phyloP scores from a whole-genome alignment of 257 asterid species.

The Solanum pinnatisectum region DNA sequence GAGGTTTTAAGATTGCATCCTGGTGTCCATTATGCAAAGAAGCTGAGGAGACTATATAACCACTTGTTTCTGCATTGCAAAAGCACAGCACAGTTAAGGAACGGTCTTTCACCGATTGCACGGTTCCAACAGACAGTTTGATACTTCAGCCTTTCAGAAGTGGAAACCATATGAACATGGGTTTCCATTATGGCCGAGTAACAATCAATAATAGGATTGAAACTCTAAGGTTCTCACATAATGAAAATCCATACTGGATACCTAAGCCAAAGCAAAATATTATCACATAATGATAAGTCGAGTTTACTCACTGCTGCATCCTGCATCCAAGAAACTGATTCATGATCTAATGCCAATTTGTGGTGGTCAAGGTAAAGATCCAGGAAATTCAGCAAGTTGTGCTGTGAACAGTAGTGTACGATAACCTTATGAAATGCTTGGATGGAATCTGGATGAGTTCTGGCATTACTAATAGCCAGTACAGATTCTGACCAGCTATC shows the following conservation, averaged over 20 bases:
- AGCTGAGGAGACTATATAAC: not conserved
- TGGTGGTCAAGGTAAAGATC: constrained; percentile 85
- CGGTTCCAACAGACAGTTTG: not conserved
- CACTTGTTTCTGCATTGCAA: not conserved
- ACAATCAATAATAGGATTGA: not conserved
- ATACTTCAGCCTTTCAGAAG: not conserved
- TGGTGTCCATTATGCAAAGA: not conserved
- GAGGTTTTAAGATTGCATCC: not conserved
- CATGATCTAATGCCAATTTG: constrained; percentile 59
- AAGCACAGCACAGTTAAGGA: not conserved
- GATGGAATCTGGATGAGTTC: constrained; percentile 43
- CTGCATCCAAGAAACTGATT: constrained; percentile 51
- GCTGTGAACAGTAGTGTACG: constrained; percentile 58
- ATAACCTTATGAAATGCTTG: constrained; percentile 76
- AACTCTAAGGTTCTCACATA: not conserved
- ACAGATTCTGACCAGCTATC: constrained; percentile 47
- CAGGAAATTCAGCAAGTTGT: constrained; percentile 80
- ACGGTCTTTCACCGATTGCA: not conserved
- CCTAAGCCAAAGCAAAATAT: not conserved
- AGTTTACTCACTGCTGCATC: constrained; percentile 69
- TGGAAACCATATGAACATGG: not conserved
- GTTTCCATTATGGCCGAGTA: not conserved
- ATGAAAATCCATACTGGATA: not conserved
- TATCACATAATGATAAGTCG: not conserved
- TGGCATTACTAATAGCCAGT: constrained; percentile 36